Conservation (phyloP, 139 green algal species). For the Asterochloris erici region DNA sequence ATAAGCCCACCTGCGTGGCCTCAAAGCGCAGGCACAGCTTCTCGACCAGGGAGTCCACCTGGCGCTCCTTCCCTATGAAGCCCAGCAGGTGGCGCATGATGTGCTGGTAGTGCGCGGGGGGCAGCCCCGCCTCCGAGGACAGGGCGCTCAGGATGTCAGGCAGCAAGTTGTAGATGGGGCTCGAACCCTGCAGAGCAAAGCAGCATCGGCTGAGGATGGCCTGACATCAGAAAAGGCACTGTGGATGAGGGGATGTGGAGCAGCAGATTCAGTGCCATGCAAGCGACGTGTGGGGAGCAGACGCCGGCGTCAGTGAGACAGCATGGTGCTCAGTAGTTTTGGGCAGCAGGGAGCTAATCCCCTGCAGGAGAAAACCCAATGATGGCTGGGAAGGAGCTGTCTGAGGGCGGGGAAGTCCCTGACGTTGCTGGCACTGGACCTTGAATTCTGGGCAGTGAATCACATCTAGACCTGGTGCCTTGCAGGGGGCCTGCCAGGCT, state of each 20-base stretch:
- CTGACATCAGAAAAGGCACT: neutral
- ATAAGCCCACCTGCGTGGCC: slow-evolving; percentile 13
- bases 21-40: slow-evolving; percentile 74
- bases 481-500: no score
- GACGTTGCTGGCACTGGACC: no score
- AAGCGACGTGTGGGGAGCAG: neutral
- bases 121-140: slow-evolving; percentile 42
- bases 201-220: neutral
- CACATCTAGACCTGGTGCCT: no score
- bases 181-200: slow-evolving; percentile 40
- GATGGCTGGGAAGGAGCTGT: no score
- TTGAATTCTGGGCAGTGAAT: no score
- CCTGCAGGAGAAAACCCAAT: no score
- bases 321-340: no score
- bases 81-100: slow-evolving; percentile 76
- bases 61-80: slow-evolving; percentile 87
- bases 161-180: slow-evolving; percentile 92
- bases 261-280: neutral
- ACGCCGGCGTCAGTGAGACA: no score
- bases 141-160: slow-evolving; percentile 86
- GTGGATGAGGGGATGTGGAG: neutral
- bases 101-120: slow-evolving; percentile 43
- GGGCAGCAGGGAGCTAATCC: no score
- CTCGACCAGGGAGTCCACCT: slow-evolving; percentile 68
- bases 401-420: no score